phyloP scores from a whole-genome alignment of 805 yeast species.

The Sungouiella thailandica region DNA sequence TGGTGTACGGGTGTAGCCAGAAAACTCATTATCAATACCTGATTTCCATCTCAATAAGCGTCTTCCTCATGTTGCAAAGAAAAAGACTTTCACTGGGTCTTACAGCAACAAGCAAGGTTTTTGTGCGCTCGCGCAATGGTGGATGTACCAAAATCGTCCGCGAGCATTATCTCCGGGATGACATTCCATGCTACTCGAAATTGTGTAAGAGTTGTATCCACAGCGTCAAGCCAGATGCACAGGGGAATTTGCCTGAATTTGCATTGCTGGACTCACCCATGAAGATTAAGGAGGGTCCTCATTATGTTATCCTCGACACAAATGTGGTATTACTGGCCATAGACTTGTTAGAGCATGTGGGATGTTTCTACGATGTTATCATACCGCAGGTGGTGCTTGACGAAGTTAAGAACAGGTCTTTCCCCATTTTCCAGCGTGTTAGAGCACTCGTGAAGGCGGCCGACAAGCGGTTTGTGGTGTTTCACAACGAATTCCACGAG shows the following conservation, averaged over 20 bases:
- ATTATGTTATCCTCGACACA: conserved; percentile 82
- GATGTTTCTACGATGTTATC: conserved; percentile 81
- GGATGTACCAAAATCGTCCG: conserved; percentile 86
- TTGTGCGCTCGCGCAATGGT: conserved; percentile 86
- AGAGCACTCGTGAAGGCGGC: conserved; percentile 71
- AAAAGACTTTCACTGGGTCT: conserved; percentile 38
- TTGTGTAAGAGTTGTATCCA: conserved; percentile 60
- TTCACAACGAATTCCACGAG: conserved; percentile 85
- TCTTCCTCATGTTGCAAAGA: conserved; percentile 14
- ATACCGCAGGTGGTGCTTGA: conserved; percentile 94
- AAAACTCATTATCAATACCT: no score
- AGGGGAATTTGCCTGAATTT: conserved; percentile 61
- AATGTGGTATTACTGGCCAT: conserved; percentile 85
- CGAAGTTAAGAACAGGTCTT: conserved; percentile 82
- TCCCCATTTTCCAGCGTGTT: conserved; percentile 82
- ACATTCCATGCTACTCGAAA: conserved; percentile 84
- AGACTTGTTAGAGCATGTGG: conserved; percentile 75
- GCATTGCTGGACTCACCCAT: conserved; percentile 63
- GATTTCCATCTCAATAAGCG: no score
- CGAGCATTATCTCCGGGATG: conserved; percentile 89
- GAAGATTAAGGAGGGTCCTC: conserved; percentile 52
- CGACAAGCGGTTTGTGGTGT: conserved; percentile 81
- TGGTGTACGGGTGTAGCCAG: neutral
- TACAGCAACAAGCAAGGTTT: conserved; percentile 80
- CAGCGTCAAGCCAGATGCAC: conserved; percentile 55